Conservation (phyloP, 2,329 filamentous ascomycete genomes). For the Fusarium lyarnte region DNA sequence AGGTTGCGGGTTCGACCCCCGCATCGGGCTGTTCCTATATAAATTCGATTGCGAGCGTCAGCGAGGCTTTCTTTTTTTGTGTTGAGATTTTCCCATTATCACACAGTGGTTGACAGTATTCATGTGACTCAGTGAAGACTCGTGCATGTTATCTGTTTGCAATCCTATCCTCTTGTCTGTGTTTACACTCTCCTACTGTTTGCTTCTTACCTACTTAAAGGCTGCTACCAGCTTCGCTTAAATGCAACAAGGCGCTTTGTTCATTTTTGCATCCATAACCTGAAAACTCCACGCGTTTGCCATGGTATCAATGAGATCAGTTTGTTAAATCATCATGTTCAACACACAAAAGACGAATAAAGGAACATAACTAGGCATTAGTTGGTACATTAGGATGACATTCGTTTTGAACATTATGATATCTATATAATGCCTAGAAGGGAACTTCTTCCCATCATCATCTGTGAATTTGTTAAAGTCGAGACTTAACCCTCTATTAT, state of each 20-base stretch:
- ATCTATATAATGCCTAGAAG: neutral
- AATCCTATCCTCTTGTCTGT: neutral
- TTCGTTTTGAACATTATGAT: neutral
- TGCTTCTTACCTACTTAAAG: neutral
- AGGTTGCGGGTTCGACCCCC: slow-evolving; percentile 66
- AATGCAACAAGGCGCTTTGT: accelerated
- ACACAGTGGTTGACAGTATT: accelerated
- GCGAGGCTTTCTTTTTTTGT: slow-evolving; percentile 16
- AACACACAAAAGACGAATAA: neutral
- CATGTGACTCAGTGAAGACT: neutral
- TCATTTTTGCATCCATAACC: too few relatives aligned
- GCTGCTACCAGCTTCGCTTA: accelerated
- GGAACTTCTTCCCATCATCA: neutral
- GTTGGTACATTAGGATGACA: neutral
- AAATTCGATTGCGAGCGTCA: slow-evolving; percentile 20
- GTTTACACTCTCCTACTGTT: neutral
- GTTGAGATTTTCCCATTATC: accelerated
- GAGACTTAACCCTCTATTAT: neutral
- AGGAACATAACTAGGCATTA: neutral
- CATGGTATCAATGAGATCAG: neutral
- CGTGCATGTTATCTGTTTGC: neutral
- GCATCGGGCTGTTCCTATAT: slow-evolving; percentile 53
- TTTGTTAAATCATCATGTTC: too few relatives aligned
- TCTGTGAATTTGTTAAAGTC: neutral
- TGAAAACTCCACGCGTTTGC: neutral